A percentile compares a stretch with the other conserved stretches of the same genome.
Evolutionary conservation across 179 eudicot genomes (phyloP).

Genomic region (Vitellaria paradoxa): DNA sequence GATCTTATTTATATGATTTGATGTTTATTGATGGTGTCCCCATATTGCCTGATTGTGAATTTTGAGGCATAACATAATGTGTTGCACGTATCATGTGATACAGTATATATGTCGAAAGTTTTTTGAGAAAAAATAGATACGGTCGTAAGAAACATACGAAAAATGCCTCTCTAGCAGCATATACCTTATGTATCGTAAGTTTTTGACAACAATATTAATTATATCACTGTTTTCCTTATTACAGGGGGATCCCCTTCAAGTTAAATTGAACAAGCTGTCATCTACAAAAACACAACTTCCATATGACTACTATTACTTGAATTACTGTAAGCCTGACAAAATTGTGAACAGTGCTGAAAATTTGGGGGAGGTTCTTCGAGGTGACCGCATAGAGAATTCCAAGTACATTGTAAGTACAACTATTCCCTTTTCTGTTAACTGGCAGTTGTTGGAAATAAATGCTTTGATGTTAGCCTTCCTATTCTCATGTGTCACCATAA

Average conservation of each 20-base stretch:
- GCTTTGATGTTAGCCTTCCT: neutral
- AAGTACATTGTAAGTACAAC: slow-evolving; percentile 45
- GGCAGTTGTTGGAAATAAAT: neutral
- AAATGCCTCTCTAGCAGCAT: too few species aligned
- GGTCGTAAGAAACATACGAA: too few species aligned
- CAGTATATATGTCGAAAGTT: too few species aligned
- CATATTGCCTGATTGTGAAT: too few species aligned
- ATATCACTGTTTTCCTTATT: neutral
- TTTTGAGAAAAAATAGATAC: too few species aligned
- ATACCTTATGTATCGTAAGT: too few species aligned
- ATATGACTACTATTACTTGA: slow-evolving; percentile 68
- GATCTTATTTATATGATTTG: too few species aligned
- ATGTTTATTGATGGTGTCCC: too few species aligned
- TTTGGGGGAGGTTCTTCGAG: slow-evolving; percentile 82
- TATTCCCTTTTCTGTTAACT: neutral
- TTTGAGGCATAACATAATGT: too few species aligned
- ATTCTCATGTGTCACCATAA: neutral
- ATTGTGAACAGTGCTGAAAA: slow-evolving; percentile 73
- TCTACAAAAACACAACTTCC: slow-evolving; percentile 51
- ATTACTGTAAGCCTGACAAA: slow-evolving; percentile 55
- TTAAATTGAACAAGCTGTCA: slow-evolving; percentile 68
- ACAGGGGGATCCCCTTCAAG: slow-evolving; percentile 64
- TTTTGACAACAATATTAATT: neutral
- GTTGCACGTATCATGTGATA: too few species aligned
- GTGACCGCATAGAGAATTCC: slow-evolving; percentile 84